Evolutionary conservation across 139 green algal species (phyloP), one percentile per base, ranked within the genome.

Genomic region (Chlamydomonas eustigma): DNA sequence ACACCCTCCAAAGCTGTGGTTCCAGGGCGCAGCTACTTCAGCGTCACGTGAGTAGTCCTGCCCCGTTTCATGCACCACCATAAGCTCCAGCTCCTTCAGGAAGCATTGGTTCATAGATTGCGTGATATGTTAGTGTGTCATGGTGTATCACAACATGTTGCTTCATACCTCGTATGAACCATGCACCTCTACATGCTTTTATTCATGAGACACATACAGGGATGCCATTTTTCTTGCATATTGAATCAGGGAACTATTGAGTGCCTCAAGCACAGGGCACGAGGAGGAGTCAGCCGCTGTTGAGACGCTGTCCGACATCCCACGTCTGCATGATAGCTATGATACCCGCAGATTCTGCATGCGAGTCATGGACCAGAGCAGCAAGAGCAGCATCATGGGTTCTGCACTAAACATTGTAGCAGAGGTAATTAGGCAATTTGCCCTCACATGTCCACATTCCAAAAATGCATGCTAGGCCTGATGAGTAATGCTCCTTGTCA

Each of bases 1-100:
- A 72, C 5, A 32, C 5, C 69, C 1, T 38, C 35, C 0, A 80
- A 84, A 63, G 63, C 69, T 1, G 63, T 80, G 5, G 33, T 84
- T 0, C 39, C 67, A 1, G 69, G 52, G 0, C 63, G 34, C 4
- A 75, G 63, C 34, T 77, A 64, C 34, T n/a, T 37, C 2, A 39
- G 37, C 3, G 50, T 30, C n/a, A 32, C 51, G 77, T 82, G 37
- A 71, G 77, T 50, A 4, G 24, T 18, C 8, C 33, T 39, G 64
- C 30, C 28, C 64, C 39, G n/a, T n/a, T n/a, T n/a, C n/a, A n/a
- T 74, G 67, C 24, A 51, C 67, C 8, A 37, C 2, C 3, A 3
- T 37, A 51, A 36, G 67, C 34, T 52, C 37, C 6, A 2, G 35
- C 4, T 51, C 3, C 12, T 58, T 22, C 12, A 58, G 44, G 12